phyloP scores from a whole-genome alignment of 176 grass and related monocot genomes.

The Guadua angustifolia region DNA sequence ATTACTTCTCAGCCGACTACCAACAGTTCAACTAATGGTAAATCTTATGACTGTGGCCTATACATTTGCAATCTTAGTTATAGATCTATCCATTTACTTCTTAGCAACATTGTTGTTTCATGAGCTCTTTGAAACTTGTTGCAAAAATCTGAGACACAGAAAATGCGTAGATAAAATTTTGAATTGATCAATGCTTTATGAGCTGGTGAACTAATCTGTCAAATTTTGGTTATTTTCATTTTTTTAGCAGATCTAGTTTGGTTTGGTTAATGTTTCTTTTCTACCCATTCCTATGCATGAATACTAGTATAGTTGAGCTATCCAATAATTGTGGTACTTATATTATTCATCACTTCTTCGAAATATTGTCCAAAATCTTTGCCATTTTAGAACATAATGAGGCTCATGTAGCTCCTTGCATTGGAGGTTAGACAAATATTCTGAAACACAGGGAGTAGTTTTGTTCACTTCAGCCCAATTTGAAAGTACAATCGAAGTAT shows the following conservation, averaged over 20 bases:
- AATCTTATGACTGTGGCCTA: not conserved
- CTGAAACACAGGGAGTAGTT: not conserved
- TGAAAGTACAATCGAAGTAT: not conserved
- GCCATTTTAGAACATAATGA: not conserved
- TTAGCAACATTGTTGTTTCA: not conserved
- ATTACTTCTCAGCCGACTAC: constrained; percentile 12
- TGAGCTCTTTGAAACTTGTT: not conserved
- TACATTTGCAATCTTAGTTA: not conserved
- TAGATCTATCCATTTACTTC: not conserved
- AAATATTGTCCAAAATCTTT: not conserved
- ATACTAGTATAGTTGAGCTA: not conserved
- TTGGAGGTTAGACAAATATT: too few relatives aligned
- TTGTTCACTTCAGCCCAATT: not conserved
- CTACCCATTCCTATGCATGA: not conserved
- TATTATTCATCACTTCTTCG: not conserved
- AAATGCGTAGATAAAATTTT: not conserved
- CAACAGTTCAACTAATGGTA: constrained; percentile 37
- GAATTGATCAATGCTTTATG: not conserved
- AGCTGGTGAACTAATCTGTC: not conserved
- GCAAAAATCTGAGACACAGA: not conserved
- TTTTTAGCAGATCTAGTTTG: constrained; percentile 7
- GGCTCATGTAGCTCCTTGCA: not conserved
- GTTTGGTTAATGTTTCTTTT: constrained; percentile 16
- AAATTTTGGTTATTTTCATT: not conserved
- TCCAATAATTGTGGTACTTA: not conserved